phyloP scores from a whole-genome alignment of 2,329 filamentous ascomycete species.

The Pestalotiopsis fici region DNA sequence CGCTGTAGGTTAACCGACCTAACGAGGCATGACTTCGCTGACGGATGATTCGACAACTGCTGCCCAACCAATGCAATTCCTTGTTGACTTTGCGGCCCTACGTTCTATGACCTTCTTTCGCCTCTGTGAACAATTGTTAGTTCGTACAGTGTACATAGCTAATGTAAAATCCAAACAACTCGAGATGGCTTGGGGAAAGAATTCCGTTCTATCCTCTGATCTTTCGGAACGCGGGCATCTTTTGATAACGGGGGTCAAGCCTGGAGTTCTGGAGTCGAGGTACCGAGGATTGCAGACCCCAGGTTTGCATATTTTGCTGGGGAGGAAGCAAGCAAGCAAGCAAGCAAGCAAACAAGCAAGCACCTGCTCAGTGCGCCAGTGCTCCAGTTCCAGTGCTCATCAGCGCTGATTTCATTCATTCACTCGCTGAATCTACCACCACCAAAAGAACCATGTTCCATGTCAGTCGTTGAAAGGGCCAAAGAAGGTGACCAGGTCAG shows the following conservation, averaged over 20 bases:
- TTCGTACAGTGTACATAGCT: background rate
- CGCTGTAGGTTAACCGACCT: background rate
- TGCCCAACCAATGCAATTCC: slow-evolving; percentile 15
- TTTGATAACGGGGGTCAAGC: background rate
- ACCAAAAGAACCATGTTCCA: slow-evolving; percentile 38
- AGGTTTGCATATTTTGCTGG: background rate
- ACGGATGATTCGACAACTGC: slow-evolving; percentile 4
- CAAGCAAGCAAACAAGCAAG: too few species aligned
- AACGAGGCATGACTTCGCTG: background rate
- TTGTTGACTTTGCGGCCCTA: slow-evolving; percentile 11
- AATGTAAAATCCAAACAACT: background rate
- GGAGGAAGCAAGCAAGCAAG: background rate
- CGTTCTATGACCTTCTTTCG: background rate
- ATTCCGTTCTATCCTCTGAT: slow-evolving; percentile 7
- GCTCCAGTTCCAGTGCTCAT: background rate
- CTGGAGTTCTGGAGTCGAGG: background rate
- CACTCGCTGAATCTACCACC: too few species aligned
- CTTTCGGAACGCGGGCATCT: background rate
- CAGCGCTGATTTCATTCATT: background rate
- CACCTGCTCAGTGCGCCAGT: background rate
- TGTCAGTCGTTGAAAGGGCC: slow-evolving; percentile 30
- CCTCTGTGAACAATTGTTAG: background rate
- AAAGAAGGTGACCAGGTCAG: slow-evolving; percentile 14
- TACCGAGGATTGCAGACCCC: background rate
- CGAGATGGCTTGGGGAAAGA: slow-evolving; percentile 15